Percentiles rank a stretch among this genome's conserved stretches.
Conservation (phyloP, 306 rosid species). For the Pachyrhizus erosus region DNA sequence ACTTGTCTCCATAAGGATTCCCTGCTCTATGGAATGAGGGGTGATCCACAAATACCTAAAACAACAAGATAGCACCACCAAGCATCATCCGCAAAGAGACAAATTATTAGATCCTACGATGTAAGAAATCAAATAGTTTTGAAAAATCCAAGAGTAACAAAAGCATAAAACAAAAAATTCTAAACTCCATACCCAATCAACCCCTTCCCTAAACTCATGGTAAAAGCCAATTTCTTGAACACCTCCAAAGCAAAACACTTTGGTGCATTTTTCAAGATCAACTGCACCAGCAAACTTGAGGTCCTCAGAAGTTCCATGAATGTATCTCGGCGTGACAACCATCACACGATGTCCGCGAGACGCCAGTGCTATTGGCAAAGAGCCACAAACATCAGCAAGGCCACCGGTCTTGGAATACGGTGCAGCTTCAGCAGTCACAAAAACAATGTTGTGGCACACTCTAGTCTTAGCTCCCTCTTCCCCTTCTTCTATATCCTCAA, state of each 20-base stretch:
- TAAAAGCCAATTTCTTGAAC: slow-evolving; percentile 77
- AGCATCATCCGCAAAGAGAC: slow-evolving; percentile 23
- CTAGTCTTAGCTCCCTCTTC: slow-evolving; percentile 44
- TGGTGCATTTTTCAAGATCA: slow-evolving; percentile 46
- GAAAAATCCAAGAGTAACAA: slow-evolving; percentile 4
- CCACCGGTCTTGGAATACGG: slow-evolving; percentile 96
- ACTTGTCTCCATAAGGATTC: slow-evolving; percentile 77
- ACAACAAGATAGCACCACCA: slow-evolving; percentile 1
- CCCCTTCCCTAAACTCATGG: slow-evolving; percentile 77
- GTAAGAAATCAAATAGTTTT: slow-evolving; percentile 7
- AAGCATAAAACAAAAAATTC: slow-evolving; percentile 1
- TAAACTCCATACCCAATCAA: slow-evolving; percentile 74
- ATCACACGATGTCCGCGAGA: slow-evolving; percentile 87
- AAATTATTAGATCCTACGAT: slow-evolving; percentile 21
- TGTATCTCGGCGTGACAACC: slow-evolving; percentile 87
- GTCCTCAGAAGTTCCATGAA: slow-evolving; percentile 64
- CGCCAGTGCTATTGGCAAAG: slow-evolving; percentile 82
- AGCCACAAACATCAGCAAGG: slow-evolving; percentile 94
- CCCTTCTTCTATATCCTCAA: slow-evolving; percentile 42
- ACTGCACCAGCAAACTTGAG: slow-evolving; percentile 53
- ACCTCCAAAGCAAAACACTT: slow-evolving; percentile 65
- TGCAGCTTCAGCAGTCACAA: slow-evolving; percentile 84
- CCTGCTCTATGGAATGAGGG: slow-evolving; percentile 86
- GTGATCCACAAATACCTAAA: slow-evolving; percentile 88
- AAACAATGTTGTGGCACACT: slow-evolving; percentile 56